Base-by-base conservation (phyloP, 805 yeast species). In the Suhomyces emberorum region DNA sequence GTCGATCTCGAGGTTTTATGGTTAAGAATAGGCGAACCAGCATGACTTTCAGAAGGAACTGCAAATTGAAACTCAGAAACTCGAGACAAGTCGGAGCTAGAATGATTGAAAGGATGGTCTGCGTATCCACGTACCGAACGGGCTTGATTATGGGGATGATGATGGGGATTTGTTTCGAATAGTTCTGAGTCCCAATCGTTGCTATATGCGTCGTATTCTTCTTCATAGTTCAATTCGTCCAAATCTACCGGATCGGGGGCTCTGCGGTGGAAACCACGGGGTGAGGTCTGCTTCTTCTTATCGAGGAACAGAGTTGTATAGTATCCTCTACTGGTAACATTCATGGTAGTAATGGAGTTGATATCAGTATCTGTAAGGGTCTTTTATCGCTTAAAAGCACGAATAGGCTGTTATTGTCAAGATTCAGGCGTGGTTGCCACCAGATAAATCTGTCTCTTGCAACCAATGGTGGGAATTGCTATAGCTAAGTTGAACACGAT, bases 281-380 rank as follows among this genome's bases (percentile, higher is more conserved):
- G 42, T 14, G 49, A 32, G 14, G 26, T 22, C 17, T 35, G 44
- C 21, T 35, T 34, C 37, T 35, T 40, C 29, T 47, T 47, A 36
- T 61, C 65, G 11, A 67, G 54, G 43, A 63, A 67, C 27, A 58
- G 58, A 5, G 60, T 43, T 18, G 72, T 55, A 38, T 49, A 67
- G 50, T 67, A 66, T n/a, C 69, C 73, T 29, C 58, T 54, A n/a
- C 54, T 57, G 4, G 70, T 57, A 27, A 65, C 71, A 44, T 65
- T 67, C 72, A 66, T 65, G 14, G 11, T 19, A 14, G 26, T n/a
- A n/a, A n/a, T n/a, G n/a, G n/a, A n/a, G n/a, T n/a, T n/a, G n/a
- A n/a, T n/a, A n/a, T n/a, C n/a, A n/a, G n/a, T n/a, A n/a, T n/a
- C n/a, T n/a, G n/a, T n/a, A n/a, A n/a, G n/a, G n/a, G n/a, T n/a